Evolutionary conservation across 148 eudicot species (phyloP), one percentile per base, ranked within the genome.

Genomic region (Heliosperma pusillum): DNA sequence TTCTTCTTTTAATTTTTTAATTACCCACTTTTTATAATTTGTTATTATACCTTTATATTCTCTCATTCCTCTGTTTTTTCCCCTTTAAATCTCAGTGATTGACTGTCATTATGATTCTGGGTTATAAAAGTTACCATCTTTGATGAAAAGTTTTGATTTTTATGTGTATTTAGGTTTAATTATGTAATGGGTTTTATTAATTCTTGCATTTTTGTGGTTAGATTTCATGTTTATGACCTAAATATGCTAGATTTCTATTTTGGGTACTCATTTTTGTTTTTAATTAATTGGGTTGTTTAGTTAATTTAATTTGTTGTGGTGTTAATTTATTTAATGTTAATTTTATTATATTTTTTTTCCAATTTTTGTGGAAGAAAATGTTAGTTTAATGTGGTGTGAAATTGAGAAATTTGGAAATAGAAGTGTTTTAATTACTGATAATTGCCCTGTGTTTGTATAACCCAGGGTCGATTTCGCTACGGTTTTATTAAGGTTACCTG

Each of bases 381-480:
- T 7, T 21, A 24, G 26, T 59, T 10, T 59, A 10, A 16, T 59
- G 21, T 57, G 24, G 58, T 69, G 72, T 45, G 58, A 60, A 76
- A 45, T 17, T 60, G 64, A 74, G 56, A 42, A 1, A 6, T 30
- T 0, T 78, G 58, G 25, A 66, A 55, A 19, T 26, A 72, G 21
- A 69, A 22, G 66, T 52, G 25, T 33, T 13, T 6, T 3, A 52
- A 12, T 79, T 60, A 79, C 82, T 79, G 70, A 79, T 79, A 7
- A 44, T 29, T 79, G 56, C 70, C 78, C 70, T 74, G 78, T 74
- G 78, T 26, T 62, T 75, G 65, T 79, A 70, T 75, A 79, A 79
- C 65, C 10, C 75, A 74, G 78, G 82, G 75, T 55, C 68, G 60
- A 68, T 50, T 53, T 69, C 16, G 53, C 15, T 69, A 53, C 24